These are phyloP conservation scores for Trametes pubescens DNA, from an alignment of 1,284 basidiomycete genomes.

Conservation along the genomic window DNA sequence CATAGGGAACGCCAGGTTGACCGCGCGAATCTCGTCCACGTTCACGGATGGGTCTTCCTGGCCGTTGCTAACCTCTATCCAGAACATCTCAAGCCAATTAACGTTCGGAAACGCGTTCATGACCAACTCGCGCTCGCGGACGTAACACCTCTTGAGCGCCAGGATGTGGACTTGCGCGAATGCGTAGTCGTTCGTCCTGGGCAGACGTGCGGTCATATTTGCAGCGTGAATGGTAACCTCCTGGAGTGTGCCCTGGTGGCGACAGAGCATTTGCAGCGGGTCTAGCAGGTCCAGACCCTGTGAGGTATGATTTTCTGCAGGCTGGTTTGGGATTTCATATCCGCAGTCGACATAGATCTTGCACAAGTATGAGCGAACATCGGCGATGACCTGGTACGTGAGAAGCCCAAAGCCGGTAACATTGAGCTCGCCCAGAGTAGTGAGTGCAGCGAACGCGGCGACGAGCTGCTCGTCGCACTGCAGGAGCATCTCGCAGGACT, in stretches of 20 bases:
- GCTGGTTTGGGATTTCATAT: not conserved
- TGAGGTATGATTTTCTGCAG: no score
- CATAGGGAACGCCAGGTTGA: not conserved
- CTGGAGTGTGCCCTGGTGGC: no score
- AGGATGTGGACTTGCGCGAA: no score
- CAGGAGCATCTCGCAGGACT: not conserved
- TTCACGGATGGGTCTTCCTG: not conserved
- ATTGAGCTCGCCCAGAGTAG: not conserved
- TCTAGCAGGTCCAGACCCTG: no score
- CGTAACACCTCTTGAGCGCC: no score
- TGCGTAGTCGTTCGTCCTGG: no score
- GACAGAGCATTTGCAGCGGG: no score
- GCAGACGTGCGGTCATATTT: no score
- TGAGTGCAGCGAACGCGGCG: not conserved
- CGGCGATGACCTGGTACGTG: not conserved
- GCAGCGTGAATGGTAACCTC: no score
- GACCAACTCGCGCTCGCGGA: no score
- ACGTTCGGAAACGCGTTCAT: no score
- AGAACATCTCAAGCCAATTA: no score
- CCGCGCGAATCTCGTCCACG: not conserved
- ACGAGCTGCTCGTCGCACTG: not conserved
- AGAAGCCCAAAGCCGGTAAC: not conserved
- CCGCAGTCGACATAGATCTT: not conserved
- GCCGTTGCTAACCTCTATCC: not conserved
- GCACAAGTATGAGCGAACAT: not conserved